A percentile compares a stretch with the other conserved stretches of the same genome.
These are phyloP conservation scores for Arabidopsis arenosa DNA, from an alignment of 345 rosid species.

Conservation along the genomic window DNA sequence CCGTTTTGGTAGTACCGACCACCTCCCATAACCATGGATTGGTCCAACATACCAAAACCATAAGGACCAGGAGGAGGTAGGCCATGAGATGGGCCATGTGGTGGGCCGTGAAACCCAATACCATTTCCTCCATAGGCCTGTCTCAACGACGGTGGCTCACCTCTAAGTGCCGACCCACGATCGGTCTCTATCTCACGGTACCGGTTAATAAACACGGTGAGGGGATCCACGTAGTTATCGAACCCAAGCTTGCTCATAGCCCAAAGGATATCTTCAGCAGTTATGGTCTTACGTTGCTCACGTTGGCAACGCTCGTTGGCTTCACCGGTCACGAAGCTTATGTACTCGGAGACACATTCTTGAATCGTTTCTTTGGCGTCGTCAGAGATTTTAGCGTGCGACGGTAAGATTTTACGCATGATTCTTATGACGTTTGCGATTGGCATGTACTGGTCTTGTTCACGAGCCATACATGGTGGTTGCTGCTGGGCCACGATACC, in stretches of 20 bases:
- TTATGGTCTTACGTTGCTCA: conserved; percentile 73
- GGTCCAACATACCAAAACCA: conserved; percentile 40
- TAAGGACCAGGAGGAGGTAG: conserved; percentile 29
- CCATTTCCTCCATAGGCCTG: conserved; percentile 24
- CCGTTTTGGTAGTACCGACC: conserved; percentile 41
- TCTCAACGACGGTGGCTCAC: conserved; percentile 29
- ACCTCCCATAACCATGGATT: conserved; percentile 40
- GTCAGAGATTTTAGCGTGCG: conserved; percentile 73
- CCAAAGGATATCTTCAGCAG: conserved; percentile 72
- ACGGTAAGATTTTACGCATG: conserved; percentile 64
- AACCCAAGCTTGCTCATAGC: conserved; percentile 74
- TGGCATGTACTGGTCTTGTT: conserved; percentile 75
- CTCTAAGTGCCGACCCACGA: conserved; percentile 40
- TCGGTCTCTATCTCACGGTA: conserved; percentile 58
- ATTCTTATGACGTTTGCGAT: conserved; percentile 74
- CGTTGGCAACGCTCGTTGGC: conserved; percentile 76
- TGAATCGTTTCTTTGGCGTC: conserved; percentile 75
- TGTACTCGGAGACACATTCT: conserved; percentile 75
- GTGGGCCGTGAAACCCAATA: conserved; percentile 33
- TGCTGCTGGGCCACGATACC: not conserved
- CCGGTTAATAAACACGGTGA: conserved; percentile 49
- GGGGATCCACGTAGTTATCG: conserved; percentile 60
- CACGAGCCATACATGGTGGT: conserved; percentile 48
- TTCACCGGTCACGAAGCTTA: conserved; percentile 74
- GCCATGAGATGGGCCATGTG: conserved; percentile 10